Base-by-base conservation (phyloP, 768 basidiomycete species). In the Pisolithus orientalis region DNA sequence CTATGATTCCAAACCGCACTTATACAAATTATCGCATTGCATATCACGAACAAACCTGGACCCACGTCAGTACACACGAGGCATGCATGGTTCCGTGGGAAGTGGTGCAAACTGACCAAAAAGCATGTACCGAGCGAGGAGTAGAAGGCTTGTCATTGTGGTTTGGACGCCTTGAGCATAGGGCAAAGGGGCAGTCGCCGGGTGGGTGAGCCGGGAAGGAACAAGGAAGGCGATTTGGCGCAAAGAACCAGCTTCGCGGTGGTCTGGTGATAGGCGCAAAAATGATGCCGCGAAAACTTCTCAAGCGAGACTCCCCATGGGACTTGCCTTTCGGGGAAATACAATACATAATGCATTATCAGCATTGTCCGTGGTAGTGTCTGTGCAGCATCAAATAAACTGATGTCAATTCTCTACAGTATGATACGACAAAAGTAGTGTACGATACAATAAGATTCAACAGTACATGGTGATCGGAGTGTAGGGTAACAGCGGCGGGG, bases 1-100 rank as follows among this genome's bases (percentile, higher is more conserved):
- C 79, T 78, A 42, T 78, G 62, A 66, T 87, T 85, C 86, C 85
- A 87, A 17, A 83, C 81, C 51, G 85, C 80, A 29, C 81, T 74
- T 58, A 80, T 82, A 54, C 80, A 78, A 51, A 80, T 73, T 58
- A 85, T 72, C 44, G 84, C 82, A 70, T 79, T 85, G 66, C 78
- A 87, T 56, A 80, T 63, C 57, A 82, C 74, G 65, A 85, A 83
- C 44, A 80, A 55, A 61, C 70, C 86, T 89, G 55, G 29, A 39
- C 34, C 47, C 47, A 57, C 45, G 51, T 59, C 17, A 34, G 34
- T 49, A 17, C 10, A 50, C 32, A 25, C 25, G 5, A 28, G 27
- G 31, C n/a, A 42, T 29, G 6, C n/a, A 44, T 25, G 43, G 37
- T 32, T 39, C 38, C 32, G 32, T 28, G 34, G 45, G 45, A 52